Percentiles rank a stretch among this genome's conserved stretches.
phyloP scores from a whole-genome alignment of 129 eudicot genomes.

The Smallanthus sonchifolius region DNA sequence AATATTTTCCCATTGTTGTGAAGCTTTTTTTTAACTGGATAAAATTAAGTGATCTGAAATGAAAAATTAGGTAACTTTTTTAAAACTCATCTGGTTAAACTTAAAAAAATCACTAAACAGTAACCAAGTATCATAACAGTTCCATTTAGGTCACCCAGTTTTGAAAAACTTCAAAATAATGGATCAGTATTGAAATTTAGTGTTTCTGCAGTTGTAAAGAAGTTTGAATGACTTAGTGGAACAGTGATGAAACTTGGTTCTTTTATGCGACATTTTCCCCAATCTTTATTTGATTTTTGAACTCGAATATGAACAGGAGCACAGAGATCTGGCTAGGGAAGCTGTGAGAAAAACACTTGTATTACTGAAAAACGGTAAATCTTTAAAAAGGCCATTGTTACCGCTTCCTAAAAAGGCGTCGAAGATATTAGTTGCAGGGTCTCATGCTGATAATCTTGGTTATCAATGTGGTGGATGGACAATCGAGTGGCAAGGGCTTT shows the following conservation, averaged over 20 bases:
- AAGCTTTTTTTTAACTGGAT: not conserved
- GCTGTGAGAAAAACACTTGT: constrained; percentile 87
- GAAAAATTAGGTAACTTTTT: not conserved
- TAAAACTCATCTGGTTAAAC: too few species aligned
- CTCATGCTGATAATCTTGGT: constrained; percentile 72
- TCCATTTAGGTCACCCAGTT: too few species aligned
- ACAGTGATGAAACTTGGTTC: not conserved
- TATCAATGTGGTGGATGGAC: constrained; percentile 96
- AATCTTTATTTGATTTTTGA: constrained; percentile 1
- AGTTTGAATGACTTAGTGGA: not conserved
- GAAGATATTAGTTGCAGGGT: constrained; percentile 76
- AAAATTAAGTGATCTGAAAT: not conserved
- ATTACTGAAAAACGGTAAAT: constrained; percentile 68
- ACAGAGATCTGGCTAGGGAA: constrained; percentile 74
- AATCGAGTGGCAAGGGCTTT: constrained; percentile 75
- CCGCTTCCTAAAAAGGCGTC: constrained; percentile 67
- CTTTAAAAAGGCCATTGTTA: constrained; percentile 43
- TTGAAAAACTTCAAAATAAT: too few species aligned
- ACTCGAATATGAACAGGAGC: constrained; percentile 42
- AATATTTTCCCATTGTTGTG: not conserved
- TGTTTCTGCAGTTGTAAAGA: not conserved
- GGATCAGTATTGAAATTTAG: too few species aligned
- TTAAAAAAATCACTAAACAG: too few species aligned
- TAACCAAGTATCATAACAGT: too few species aligned
- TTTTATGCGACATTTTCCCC: not conserved